A percentile compares a stretch with the other conserved stretches of the same genome.
Conservation (phyloP, 352 stramenopile genomes). For the Pythium phragmitis region DNA sequence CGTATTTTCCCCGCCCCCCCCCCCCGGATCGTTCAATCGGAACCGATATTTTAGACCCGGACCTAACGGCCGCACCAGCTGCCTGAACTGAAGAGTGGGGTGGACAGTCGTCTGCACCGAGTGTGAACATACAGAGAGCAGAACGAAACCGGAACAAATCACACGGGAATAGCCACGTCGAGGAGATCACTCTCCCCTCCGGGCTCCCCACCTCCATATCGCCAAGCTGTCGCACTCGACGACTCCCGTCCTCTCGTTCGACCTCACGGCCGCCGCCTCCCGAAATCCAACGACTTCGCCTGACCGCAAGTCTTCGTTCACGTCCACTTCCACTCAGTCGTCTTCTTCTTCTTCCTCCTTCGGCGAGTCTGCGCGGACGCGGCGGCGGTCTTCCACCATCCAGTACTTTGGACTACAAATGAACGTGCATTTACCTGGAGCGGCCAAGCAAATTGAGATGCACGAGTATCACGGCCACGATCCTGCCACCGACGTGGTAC, state of each 20-base stretch:
- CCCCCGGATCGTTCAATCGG: slow-evolving; percentile 10
- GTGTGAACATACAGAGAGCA: not conserved
- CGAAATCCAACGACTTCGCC: slow-evolving; percentile 2
- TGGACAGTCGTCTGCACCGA: not conserved
- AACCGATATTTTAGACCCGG: slow-evolving; percentile 9
- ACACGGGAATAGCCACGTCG: slow-evolving; percentile 16
- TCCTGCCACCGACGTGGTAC: slow-evolving; percentile 8
- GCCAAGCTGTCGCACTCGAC: slow-evolving; percentile 22
- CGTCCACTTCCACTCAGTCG: slow-evolving; percentile 18
- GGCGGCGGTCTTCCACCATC: slow-evolving; percentile 28
- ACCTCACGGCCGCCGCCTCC: not conserved
- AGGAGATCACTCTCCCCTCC: slow-evolving; percentile 19
- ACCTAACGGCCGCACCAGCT: slow-evolving; percentile 1
- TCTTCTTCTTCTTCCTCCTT: slow-evolving; percentile 22
- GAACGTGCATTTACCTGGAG: slow-evolving; percentile 17
- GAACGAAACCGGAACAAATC: slow-evolving; percentile 23
- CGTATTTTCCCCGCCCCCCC: slow-evolving; percentile 6
- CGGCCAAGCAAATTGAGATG: slow-evolving; percentile 27
- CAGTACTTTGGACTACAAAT: slow-evolving; percentile 34
- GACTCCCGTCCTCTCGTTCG: slow-evolving; percentile 5
- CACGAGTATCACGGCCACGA: slow-evolving; percentile 30
- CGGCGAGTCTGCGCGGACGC: slow-evolving; percentile 19
- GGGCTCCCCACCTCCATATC: slow-evolving; percentile 5
- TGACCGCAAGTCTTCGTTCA: slow-evolving; percentile 2
- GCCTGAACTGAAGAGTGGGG: slow-evolving; percentile 17